Conservation (phyloP, 768 basidiomycete genomes). For the Pisolithus marmoratus region DNA sequence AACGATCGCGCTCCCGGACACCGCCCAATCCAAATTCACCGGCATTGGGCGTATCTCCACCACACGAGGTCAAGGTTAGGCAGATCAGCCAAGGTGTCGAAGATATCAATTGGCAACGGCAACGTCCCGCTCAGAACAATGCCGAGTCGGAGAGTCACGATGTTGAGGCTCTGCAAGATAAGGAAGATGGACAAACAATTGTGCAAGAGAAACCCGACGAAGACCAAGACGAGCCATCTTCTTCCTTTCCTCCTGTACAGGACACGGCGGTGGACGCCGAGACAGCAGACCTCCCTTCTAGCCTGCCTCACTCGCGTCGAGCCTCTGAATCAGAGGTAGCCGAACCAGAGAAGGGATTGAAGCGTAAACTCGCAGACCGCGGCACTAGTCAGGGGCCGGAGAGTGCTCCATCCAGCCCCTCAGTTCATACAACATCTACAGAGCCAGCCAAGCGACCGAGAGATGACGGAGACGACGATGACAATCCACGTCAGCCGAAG, state of each 20-base stretch:
- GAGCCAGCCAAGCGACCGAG: conserved; percentile 53
- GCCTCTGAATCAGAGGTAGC: conserved; percentile 40
- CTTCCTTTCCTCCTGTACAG: conserved; percentile 16
- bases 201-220: conserved; percentile 4
- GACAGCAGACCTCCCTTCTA: conserved; percentile 21
- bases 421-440: conserved; percentile 10
- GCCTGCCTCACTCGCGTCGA: conserved; percentile 21
- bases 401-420: conserved; percentile 14
- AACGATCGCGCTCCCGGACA: conserved; percentile 33
- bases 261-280: conserved; percentile 23
- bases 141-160: conserved; percentile 1
- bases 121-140: conserved; percentile 11
- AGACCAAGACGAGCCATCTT: conserved; percentile 6
- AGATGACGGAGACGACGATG: conserved; percentile 58
- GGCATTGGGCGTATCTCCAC: conserved; percentile 52
- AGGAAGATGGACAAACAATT: conserved; percentile 9
- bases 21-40: conserved; percentile 26
- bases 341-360: conserved; percentile 56
- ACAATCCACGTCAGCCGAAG: conserved; percentile 55
- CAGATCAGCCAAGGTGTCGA: conserved; percentile 79
- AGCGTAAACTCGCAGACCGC: conserved; percentile 65
- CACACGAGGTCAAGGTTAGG: conserved; percentile 70
- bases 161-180: conserved; percentile 5
- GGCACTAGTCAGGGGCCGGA: conserved; percentile 58
- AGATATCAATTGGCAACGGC: conserved; percentile 65